Evolutionary conservation across 2,329 filamentous ascomycete genomes (phyloP), one percentile per base, ranked within the genome.

Genomic region (Ascochyta viciae-villosae): DNA sequence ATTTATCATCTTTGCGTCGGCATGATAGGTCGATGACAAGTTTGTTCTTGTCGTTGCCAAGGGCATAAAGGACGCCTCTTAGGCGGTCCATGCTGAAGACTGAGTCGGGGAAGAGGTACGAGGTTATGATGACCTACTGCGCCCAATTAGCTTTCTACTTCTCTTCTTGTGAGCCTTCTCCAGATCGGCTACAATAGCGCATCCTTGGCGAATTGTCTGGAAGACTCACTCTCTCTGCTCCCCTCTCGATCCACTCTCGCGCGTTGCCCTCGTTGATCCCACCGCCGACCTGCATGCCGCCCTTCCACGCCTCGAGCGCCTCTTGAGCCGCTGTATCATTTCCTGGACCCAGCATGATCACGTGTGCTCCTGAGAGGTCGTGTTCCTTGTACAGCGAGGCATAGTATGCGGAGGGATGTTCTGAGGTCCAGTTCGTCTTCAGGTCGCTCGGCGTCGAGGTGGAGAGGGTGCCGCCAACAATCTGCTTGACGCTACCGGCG

Each of bases 401-500:
- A 75, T 91, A 99, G 79, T 96, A 84, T 4, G 85, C 85, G 2
- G 95, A 87, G 9, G 93, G 89, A 59, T 94, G 87, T 44, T 88
- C 85, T 9, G 95, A 97, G 58, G 96, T 89, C 80, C 92, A 93
- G 78, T 99, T 99, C 43, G 94, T 98, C 79, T 92, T 89, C 53
- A 98, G 83, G 6, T 68, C 54, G 42, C 63, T 56, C 13, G 70
- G 66, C 1, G 67, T 64, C 3, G 67, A 68, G 7, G 67, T 69
- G 26, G 71, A 74, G 60, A 99, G 85, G 1, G 95, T 98, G 57
- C 95, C 94, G 66, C 95, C 95, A 37, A 99, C 93, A 67, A 99
- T 99, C 77, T 99, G 95, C 81, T 99, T 99, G 57, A 99, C 95
- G 74, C 94, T 89, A 13, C 95, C 95, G n/a, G 93, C 89, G 77